Conservation (phyloP, 2,329 filamentous ascomycete genomes). For the Alternaria incomplexa region DNA sequence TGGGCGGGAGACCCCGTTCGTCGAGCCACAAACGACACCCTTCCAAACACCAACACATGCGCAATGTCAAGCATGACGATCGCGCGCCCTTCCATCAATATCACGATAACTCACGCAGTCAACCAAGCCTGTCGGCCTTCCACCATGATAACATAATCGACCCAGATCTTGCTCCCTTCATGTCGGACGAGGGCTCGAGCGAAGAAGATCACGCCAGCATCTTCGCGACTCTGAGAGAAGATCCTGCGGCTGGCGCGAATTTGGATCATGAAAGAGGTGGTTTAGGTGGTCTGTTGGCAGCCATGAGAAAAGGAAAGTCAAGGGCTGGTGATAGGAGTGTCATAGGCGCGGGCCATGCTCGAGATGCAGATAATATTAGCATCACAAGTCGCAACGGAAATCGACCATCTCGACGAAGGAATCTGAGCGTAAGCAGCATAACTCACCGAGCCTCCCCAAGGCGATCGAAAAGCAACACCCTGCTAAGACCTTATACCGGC, state of each 20-base stretch:
- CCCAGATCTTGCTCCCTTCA: constrained; percentile 90
- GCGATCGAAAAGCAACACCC: constrained; percentile 60
- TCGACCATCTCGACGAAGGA: constrained; percentile 73
- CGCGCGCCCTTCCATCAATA: constrained; percentile 86
- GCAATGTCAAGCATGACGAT: constrained; percentile 80
- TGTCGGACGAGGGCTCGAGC: constrained; percentile 93
- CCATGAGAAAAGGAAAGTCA: constrained; percentile 77
- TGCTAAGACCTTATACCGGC: constrained; percentile 58
- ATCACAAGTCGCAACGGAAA: constrained; percentile 68
- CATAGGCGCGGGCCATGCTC: constrained; percentile 64
- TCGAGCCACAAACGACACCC: constrained; percentile 84
- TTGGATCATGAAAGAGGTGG: constrained; percentile 75
- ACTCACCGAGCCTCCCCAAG: constrained; percentile 76
- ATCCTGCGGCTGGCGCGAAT: constrained; percentile 65
- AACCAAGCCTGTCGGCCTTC: constrained; percentile 81
- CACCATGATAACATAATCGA: constrained; percentile 99
- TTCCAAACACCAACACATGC: constrained; percentile 84
- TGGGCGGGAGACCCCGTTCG: constrained; percentile 72
- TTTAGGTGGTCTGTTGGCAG: constrained; percentile 74
- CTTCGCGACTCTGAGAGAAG: constrained; percentile 73
- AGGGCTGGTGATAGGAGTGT: constrained; percentile 75
- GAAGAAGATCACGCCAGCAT: constrained; percentile 91
- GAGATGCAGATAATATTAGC: constrained; percentile 69
- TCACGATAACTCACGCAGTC: constrained; percentile 70
- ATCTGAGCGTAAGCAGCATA: constrained; percentile 82